Percentiles rank a stretch among this genome's conserved stretches.
phyloP scores from a whole-genome alignment of 805 yeast species.

The Teunomyces lycoperdinae region DNA sequence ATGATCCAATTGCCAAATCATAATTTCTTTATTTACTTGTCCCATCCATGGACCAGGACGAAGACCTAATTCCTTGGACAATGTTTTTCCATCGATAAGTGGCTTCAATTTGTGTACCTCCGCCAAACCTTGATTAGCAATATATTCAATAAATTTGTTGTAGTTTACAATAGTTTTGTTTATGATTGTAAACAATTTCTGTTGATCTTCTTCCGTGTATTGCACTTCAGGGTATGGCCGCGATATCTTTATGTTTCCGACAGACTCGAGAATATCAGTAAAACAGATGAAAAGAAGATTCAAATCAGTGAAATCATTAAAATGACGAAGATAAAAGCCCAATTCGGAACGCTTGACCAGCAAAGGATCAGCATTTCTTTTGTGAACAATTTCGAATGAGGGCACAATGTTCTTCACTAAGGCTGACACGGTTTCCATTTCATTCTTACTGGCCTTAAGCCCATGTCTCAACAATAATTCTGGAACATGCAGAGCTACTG shows the following conservation, averaged over 20 bases:
- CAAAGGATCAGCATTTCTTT: slow-evolving; percentile 11
- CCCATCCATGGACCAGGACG: slow-evolving; percentile 91
- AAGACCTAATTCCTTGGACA: slow-evolving; percentile 47
- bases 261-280: slow-evolving; percentile 22
- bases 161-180: slow-evolving; percentile 21
- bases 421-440: slow-evolving; percentile 49
- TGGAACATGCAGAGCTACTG: slow-evolving; percentile 36
- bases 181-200: neutral
- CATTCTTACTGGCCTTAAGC: slow-evolving; percentile 58
- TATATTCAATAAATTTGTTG: slow-evolving; percentile 27
- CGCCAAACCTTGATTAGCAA: slow-evolving; percentile 34
- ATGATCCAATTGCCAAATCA: slow-evolving; percentile 77
- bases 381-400: slow-evolving; percentile 22
- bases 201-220: neutral
- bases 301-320: slow-evolving; percentile 51
- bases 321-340: slow-evolving; percentile 57
- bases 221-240: slow-evolving; percentile 3
- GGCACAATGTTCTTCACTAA: slow-evolving; percentile 31
- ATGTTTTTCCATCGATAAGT: slow-evolving; percentile 70
- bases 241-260: neutral
- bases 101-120: slow-evolving; percentile 56
- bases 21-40: slow-evolving; percentile 48
- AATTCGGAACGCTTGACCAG: slow-evolving; percentile 49
- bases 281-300: slow-evolving; percentile 38
- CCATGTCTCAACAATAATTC: slow-evolving; percentile 64